Conservation (phyloP, 2,329 filamentous ascomycete species). For the Diplocarpon mali region DNA sequence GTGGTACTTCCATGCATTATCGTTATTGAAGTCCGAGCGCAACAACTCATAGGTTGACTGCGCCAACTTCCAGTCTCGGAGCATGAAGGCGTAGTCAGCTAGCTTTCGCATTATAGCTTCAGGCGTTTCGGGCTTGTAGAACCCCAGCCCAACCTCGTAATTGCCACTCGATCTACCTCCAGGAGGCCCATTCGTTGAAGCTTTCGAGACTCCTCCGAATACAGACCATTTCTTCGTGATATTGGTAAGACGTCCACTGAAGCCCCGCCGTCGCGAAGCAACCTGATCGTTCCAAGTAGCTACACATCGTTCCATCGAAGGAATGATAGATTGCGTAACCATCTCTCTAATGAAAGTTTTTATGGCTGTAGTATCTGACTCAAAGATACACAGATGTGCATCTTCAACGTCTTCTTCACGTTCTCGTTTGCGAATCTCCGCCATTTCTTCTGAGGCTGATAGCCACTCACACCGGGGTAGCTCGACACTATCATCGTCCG, state of each 20-base stretch:
- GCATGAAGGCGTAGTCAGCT: conserved; percentile 93
- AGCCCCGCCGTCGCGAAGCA: conserved; percentile 75
- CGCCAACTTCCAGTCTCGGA: conserved; percentile 89
- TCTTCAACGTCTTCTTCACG: conserved; percentile 60
- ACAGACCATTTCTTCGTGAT: conserved; percentile 82
- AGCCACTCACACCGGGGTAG: conserved; percentile 82
- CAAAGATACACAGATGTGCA: conserved; percentile 70
- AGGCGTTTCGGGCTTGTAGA: conserved; percentile 71
- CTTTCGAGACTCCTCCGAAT: conserved; percentile 50
- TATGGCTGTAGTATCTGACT: conserved; percentile 82
- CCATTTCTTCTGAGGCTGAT: conserved; percentile 74
- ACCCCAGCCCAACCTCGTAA: conserved; percentile 68
- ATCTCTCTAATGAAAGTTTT: conserved; percentile 87
- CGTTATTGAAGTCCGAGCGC: conserved; percentile 78
- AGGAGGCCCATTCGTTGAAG: conserved; percentile 25
- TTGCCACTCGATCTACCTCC: conserved; percentile 47
- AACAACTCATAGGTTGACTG: conserved; percentile 87
- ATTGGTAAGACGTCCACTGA: conserved; percentile 89
- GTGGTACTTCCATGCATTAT: conserved; percentile 95
- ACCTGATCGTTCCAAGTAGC: conserved; percentile 96
- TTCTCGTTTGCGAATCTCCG: conserved; percentile 58
- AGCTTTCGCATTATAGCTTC: conserved; percentile 90
- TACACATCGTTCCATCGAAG: conserved; percentile 88
- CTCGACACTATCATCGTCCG: conserved; percentile 80
- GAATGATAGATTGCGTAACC: conserved; percentile 87